Evolutionary conservation across 768 basidiomycete species (phyloP).

Genomic region (Tricholoma sp.): DNA sequence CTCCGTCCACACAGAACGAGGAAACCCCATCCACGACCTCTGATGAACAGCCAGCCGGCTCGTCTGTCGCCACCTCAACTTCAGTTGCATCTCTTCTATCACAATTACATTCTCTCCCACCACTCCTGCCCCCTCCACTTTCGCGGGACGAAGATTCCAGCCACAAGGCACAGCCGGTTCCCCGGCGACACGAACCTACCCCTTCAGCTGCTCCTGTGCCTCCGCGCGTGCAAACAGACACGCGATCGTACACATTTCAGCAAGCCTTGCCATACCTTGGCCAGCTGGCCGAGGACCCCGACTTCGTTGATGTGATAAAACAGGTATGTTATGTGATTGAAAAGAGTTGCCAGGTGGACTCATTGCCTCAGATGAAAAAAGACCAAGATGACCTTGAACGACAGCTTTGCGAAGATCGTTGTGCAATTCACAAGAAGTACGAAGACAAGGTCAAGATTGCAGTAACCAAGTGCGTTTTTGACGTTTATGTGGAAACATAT

Average conservation of each 20-base stretch:
- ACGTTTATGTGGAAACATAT: background rate
- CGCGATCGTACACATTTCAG: slow-evolving; percentile 54
- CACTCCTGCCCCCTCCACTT: slow-evolving; percentile 1
- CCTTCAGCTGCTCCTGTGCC: background rate
- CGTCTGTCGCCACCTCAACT: slow-evolving; percentile 10
- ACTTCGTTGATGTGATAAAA: slow-evolving; percentile 43
- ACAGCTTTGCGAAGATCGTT: slow-evolving; percentile 64
- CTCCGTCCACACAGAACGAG: slow-evolving; percentile 1
- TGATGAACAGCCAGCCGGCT: background rate
- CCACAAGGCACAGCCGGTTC: background rate
- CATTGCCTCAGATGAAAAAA: slow-evolving; percentile 49
- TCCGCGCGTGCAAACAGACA: slow-evolving; percentile 22
- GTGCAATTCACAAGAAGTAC: slow-evolving; percentile 56
- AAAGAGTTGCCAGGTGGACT: background rate
- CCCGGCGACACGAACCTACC: slow-evolving; percentile 7
- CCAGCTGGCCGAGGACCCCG: slow-evolving; percentile 48
- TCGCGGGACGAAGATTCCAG: background rate
- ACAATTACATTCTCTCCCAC: slow-evolving; percentile 42
- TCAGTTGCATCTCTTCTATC: slow-evolving; percentile 63
- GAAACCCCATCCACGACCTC: slow-evolving; percentile 1
- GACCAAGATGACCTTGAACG: slow-evolving; percentile 70
- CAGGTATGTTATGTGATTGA: slow-evolving; percentile 34
- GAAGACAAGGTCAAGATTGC: slow-evolving; percentile 69
- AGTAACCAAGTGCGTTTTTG: slow-evolving; percentile 52
- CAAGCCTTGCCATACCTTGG: slow-evolving; percentile 67